Conservation (phyloP, 768 basidiomycete genomes). For the Boletales sp. region DNA sequence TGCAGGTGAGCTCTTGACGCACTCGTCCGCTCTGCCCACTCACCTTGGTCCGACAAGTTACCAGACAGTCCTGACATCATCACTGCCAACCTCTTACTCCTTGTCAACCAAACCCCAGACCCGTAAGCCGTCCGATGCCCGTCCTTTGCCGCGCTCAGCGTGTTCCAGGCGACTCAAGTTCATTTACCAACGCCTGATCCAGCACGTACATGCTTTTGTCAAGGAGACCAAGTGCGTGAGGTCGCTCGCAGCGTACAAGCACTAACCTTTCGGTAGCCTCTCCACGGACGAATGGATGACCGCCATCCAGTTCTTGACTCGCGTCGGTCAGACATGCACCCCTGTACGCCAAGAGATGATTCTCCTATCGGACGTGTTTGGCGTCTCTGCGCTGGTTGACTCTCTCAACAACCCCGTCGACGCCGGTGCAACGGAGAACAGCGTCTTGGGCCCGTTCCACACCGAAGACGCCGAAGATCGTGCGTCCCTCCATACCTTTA, state of each 20-base stretch:
- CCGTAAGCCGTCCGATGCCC: conserved; percentile 30
- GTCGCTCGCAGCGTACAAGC: background rate
- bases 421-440: conserved; percentile 64
- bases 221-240: conserved; percentile 56
- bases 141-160: background rate
- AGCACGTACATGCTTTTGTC: conserved; percentile 72
- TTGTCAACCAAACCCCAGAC: conserved; percentile 35
- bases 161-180: conserved; percentile 40
- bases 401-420: conserved; percentile 65
- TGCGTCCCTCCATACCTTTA: conserved; percentile 29
- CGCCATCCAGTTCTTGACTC: conserved; percentile 75
- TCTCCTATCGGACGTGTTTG: conserved; percentile 78
- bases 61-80: conserved; percentile 48
- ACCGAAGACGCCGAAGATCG: conserved; percentile 74
- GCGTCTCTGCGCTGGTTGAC: conserved; percentile 77
- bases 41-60: conserved; percentile 29
- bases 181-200: conserved; percentile 50
- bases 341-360: conserved; percentile 77
- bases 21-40: background rate
- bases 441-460: conserved; percentile 80
- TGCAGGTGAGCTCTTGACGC: conserved; percentile 35
- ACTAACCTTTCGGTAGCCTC: conserved; percentile 36
- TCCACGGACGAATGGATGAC: conserved; percentile 87
- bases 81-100: conserved; percentile 44
- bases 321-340: conserved; percentile 68